phyloP scores from a whole-genome alignment of 352 stramenopile species.

The Thalassiosira mediterranea region DNA sequence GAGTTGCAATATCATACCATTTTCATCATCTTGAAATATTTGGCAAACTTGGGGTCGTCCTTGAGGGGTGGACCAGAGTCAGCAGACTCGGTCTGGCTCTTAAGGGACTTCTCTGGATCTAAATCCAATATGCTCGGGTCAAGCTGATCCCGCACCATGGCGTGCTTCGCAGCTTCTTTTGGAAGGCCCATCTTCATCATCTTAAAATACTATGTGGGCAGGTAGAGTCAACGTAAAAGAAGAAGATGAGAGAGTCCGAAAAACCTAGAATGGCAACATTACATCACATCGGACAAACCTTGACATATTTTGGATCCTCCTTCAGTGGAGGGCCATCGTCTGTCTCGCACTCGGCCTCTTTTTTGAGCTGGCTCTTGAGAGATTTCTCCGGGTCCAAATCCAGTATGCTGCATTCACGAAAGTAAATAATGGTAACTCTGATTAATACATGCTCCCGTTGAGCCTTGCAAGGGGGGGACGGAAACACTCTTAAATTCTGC shows the following conservation, averaged over 20 bases:
- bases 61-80: constrained; percentile 47
- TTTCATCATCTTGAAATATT: constrained; percentile 81
- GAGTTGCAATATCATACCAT: no score
- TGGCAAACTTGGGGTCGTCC: constrained; percentile 75
- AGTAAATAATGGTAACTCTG: no score
- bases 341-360: neutral
- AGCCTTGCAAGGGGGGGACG: no score
- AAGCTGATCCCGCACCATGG: constrained; percentile 43
- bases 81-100: constrained; percentile 19
- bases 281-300: neutral
- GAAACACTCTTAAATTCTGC: no score
- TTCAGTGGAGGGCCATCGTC: constrained; percentile 38
- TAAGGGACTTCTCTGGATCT: constrained; percentile 53
- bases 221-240: constrained; percentile 19
- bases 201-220: constrained; percentile 91
- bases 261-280: neutral
- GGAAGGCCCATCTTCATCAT: constrained; percentile 95
- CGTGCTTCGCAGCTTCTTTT: constrained; percentile 30
- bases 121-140: constrained; percentile 55
- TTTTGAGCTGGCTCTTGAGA: constrained; percentile 36
- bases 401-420: constrained; percentile 48
- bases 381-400: constrained; percentile 65
- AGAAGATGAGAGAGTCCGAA: neutral
- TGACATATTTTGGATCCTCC: constrained; percentile 56
- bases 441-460: no score